These are phyloP conservation scores for Candida vaughaniae DNA, from an alignment of 805 yeast species.

Conservation along the genomic window DNA sequence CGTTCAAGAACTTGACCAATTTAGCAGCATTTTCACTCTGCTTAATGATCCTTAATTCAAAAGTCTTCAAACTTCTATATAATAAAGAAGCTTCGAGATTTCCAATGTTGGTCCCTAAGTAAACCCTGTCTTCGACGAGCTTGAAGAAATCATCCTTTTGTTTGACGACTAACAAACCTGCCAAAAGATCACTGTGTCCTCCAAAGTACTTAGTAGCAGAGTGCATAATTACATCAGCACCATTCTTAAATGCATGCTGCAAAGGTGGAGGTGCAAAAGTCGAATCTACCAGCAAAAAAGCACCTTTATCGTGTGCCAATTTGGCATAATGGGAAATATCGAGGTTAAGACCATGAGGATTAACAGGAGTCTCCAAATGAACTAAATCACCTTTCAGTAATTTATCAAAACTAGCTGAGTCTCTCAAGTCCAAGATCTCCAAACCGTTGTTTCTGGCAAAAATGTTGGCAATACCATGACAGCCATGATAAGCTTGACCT, in stretches of 20 bases:
- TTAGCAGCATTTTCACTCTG: constrained; percentile 65
- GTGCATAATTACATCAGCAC: constrained; percentile 88
- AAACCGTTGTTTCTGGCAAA: constrained; percentile 60
- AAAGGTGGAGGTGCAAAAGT: constrained; percentile 95
- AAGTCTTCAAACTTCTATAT: constrained; percentile 78
- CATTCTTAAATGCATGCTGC: constrained; percentile 75
- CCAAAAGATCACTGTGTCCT: constrained; percentile 90
- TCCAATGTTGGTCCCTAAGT: constrained; percentile 76
- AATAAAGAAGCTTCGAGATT: constrained; percentile 74
- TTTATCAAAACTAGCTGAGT: constrained; percentile 38
- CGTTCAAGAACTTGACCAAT: constrained; percentile 58
- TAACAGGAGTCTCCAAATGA: constrained; percentile 85
- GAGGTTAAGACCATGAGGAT: constrained; percentile 71
- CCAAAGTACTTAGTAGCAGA: constrained; percentile 93
- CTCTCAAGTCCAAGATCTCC: constrained; percentile 38
- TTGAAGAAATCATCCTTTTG: constrained; percentile 43
- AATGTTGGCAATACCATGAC: constrained; percentile 66
- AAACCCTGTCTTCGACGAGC: constrained; percentile 62
- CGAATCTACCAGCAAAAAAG: constrained; percentile 69
- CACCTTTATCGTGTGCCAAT: constrained; percentile 77
- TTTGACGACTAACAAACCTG: constrained; percentile 77
- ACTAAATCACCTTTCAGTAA: constrained; percentile 68
- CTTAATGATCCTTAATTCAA: constrained; percentile 62
- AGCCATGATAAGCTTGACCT: constrained; percentile 85
- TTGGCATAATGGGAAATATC: constrained; percentile 64